Evolutionary conservation across 83 land plant genomes (phyloP).

Genomic region (Diphasiastrum complanatum): DNA sequence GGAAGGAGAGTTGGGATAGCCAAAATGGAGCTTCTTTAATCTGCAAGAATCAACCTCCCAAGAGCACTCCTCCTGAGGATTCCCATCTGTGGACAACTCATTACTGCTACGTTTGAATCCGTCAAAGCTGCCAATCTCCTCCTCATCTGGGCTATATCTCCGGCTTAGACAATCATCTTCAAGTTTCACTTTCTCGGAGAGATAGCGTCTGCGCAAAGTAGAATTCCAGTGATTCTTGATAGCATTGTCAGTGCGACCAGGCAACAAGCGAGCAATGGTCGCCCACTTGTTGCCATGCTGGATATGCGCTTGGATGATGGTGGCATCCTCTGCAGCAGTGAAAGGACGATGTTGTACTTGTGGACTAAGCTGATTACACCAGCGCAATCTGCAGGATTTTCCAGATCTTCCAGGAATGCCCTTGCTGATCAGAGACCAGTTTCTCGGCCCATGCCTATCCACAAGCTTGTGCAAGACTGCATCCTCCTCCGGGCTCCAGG

Average conservation of each 20-base stretch:
- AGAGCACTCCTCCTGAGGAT: slow-evolving; percentile 9
- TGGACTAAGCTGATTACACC: slow-evolving; percentile 33
- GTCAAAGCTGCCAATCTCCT: slow-evolving; percentile 13
- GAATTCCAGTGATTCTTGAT: slow-evolving; percentile 31
- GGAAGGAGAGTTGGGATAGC: not conserved
- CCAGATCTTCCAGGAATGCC: slow-evolving; percentile 30
- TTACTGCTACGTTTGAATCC: slow-evolving; percentile 17
- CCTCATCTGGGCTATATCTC: slow-evolving; percentile 9
- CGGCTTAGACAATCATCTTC: not conserved
- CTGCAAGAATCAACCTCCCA: slow-evolving; percentile 21
- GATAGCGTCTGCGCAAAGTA: slow-evolving; percentile 17
- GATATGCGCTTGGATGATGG: slow-evolving; percentile 24
- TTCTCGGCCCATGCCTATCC: slow-evolving; percentile 24
- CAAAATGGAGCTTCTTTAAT: slow-evolving; percentile 19
- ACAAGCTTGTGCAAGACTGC: slow-evolving; percentile 24
- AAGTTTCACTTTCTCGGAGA: not conserved
- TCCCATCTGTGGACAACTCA: slow-evolving; percentile 19
- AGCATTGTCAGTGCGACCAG: slow-evolving; percentile 29
- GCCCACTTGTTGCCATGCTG: slow-evolving; percentile 32
- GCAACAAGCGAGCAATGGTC: slow-evolving; percentile 21
- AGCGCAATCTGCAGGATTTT: slow-evolving; percentile 25
- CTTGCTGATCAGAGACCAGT: slow-evolving; percentile 35
- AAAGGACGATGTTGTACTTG: slow-evolving; percentile 29
- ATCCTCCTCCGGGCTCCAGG: slow-evolving; percentile 32
- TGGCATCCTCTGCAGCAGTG: slow-evolving; percentile 24